Percentiles rank a stretch among this genome's conserved stretches.
Evolutionary conservation across 148 eudicot genomes (phyloP).

Genomic region (Camellia granthamiana): DNA sequence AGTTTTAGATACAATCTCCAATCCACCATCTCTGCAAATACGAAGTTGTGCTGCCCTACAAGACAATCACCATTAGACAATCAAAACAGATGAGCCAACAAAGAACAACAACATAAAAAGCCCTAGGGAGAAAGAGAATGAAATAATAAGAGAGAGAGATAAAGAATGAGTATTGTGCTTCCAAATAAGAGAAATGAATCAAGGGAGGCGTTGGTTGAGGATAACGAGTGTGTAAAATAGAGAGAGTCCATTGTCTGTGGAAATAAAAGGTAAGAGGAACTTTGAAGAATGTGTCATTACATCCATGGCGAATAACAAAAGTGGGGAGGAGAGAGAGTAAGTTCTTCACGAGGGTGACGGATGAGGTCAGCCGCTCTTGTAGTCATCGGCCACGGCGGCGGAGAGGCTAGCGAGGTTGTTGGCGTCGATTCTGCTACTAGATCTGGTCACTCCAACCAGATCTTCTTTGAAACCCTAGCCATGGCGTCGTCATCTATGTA

Average conservation of each 20-base stretch:
- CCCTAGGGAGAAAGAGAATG: too few species aligned
- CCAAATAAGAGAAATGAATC: conserved; percentile 79
- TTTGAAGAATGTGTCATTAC: conserved; percentile 47
- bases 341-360: too few species aligned
- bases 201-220: conserved; percentile 85
- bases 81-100: background rate
- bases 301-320: conserved; percentile 27
- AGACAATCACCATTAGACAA: conserved; percentile 10
- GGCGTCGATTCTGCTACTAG: too few species aligned
- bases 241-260: conserved; percentile 23
- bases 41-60: conserved; percentile 69
- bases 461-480: too few species aligned
- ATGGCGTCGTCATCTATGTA: too few species aligned
- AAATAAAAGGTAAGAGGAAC: conserved; percentile 43
- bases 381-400: too few species aligned
- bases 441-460: too few species aligned
- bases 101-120: background rate
- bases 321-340: too few species aligned
- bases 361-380: too few species aligned
- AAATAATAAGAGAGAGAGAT: background rate
- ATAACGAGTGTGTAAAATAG: conserved; percentile 61
- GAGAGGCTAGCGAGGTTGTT: too few species aligned
- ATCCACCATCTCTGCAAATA: conserved; percentile 86
- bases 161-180: conserved; percentile 45
- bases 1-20: too few species aligned